Conservation (phyloP, 257 asterid genomes). For the Thymus mandschuricus region DNA sequence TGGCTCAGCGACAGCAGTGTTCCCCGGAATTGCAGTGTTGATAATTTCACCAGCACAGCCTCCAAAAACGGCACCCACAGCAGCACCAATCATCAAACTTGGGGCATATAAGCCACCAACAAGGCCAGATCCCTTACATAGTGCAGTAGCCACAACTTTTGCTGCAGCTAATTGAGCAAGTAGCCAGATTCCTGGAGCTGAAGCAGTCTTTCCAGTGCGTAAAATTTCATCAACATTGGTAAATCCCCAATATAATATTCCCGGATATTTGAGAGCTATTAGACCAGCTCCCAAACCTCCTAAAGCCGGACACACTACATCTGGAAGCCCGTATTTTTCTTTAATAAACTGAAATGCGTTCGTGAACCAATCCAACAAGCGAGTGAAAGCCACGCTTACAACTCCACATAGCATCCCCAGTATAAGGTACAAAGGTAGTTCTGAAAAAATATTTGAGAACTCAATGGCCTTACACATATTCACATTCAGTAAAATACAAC, state of each 20-base stretch:
- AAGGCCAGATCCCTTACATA: conserved; percentile 94
- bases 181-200: conserved; percentile 98
- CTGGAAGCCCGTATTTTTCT: conserved; percentile 74
- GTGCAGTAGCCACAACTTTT: conserved; percentile 91
- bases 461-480: conserved; percentile 35
- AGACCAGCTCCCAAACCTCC: conserved; percentile 99
- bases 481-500: conserved; percentile 24
- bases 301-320: conserved; percentile 95
- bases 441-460: conserved; percentile 51
- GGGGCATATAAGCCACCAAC: conserved; percentile 99
- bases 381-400: conserved; percentile 86
- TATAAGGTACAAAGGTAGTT: conserved; percentile 92
- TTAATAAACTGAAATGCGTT: conserved; percentile 63
- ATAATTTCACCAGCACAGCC: conserved; percentile 91
- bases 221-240: conserved; percentile 96
- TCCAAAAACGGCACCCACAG: conserved; percentile 98
- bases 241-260: conserved; percentile 97
- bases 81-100: conserved; percentile 99
- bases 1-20: conserved; percentile 94
- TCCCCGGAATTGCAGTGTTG: conserved; percentile 95
- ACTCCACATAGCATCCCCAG: conserved; percentile 98
- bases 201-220: conserved; percentile 96
- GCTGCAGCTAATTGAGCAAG: conserved; percentile 90
- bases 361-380: conserved; percentile 78
- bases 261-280: conserved; percentile 95